Evolutionary conservation across 169 alveolate species (phyloP).

Genomic region (Neospora caninum): DNA sequence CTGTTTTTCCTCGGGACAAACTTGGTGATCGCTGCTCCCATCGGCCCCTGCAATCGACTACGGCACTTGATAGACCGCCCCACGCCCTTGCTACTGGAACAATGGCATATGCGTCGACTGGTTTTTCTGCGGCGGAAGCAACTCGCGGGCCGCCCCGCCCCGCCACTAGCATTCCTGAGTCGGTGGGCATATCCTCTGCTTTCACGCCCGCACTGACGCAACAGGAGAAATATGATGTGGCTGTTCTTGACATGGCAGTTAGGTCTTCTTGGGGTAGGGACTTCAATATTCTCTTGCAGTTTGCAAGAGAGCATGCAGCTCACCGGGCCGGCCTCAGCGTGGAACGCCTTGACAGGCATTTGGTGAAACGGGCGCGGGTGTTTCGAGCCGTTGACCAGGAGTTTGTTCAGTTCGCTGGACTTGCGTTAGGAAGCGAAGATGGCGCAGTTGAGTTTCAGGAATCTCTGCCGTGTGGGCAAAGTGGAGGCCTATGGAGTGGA

Average conservation of each 20-base stretch:
- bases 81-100: background rate
- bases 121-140: background rate
- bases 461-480: background rate
- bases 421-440: conserved; percentile 12
- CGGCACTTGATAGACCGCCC: background rate
- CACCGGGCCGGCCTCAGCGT: background rate
- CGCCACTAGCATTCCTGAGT: background rate
- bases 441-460: background rate
- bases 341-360: background rate
- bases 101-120: background rate
- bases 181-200: background rate
- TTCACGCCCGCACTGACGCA: background rate
- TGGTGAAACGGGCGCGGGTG: background rate
- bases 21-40: too few relatives aligned
- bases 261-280: background rate
- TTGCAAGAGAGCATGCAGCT: background rate
- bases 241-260: background rate
- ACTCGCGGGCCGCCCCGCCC: background rate
- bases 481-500: background rate
- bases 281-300: background rate
- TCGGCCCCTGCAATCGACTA: too few relatives aligned
- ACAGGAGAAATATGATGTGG: background rate
- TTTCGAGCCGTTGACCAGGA: background rate
- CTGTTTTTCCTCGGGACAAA: too few relatives aligned
- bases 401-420: conserved; percentile 3